Evolutionary conservation across 371 early-diverging fungal genomes (phyloP).

Genomic region (Blakeslea trispora): DNA sequence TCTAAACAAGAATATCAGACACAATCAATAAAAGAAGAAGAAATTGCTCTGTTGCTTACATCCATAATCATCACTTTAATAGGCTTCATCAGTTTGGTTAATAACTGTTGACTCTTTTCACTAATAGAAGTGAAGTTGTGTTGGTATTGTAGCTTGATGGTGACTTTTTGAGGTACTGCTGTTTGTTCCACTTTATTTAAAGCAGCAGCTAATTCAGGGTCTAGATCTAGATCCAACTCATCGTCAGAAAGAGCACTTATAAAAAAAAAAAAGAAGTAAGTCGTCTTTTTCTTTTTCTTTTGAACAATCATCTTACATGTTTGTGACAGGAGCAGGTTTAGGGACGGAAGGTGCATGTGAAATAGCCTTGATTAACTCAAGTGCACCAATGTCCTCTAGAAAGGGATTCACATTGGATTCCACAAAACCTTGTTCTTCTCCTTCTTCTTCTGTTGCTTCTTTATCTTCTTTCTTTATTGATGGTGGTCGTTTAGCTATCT

Average conservation of each 20-base stretch:
- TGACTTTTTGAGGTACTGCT: constrained; percentile 28
- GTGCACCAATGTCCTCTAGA: background rate
- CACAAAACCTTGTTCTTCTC: background rate
- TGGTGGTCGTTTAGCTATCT: no score
- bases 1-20: constrained; percentile 20
- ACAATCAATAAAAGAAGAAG: background rate
- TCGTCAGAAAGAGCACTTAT: background rate
- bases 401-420: background rate
- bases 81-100: constrained; percentile 27
- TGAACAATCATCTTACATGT: no score
- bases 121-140: constrained; percentile 5
- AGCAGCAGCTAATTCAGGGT: constrained; percentile 37
- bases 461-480: background rate
- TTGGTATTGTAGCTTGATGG: constrained; percentile 33
- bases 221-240: constrained; percentile 32
- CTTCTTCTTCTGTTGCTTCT: background rate
- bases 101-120: background rate
- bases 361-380: background rate
- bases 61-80: constrained; percentile 39
- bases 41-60: constrained; percentile 20
- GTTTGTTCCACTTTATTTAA: background rate
- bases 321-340: background rate
- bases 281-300: no score
- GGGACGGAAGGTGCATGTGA: background rate
- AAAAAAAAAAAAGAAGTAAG: background rate